Base-by-base conservation (phyloP, 2,329 filamentous ascomycete species). In the Hortaea werneckii region DNA sequence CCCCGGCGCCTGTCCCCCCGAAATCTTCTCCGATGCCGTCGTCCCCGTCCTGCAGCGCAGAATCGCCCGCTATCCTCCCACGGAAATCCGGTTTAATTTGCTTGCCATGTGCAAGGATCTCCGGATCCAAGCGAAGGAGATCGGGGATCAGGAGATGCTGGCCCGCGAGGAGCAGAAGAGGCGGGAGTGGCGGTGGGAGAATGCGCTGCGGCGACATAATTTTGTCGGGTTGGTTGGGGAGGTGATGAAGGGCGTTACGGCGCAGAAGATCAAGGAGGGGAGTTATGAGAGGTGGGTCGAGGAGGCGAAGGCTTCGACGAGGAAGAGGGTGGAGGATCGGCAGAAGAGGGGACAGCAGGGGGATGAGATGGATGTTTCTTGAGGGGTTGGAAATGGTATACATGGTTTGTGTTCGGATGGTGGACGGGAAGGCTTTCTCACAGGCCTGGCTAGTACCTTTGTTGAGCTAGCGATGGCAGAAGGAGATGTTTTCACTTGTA, bases 181-280 rank as follows among this genome's bases (percentile, higher is more conserved):
- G 43, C 75, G 75, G 47, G 85, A 82, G 53, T 98, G 92, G 92
- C 77, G 81, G 62, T 95, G 92, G 75, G 92, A 98, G 75, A 98
- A 98, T 67, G 85, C 88, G 8, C 72, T 98, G 59, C 72, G 92
- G 50, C 74, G 85, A 57, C 90, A 95, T 67, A 98, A 98, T 67
- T 98, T 98, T 70, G 86, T 98, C 0, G 90, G 88, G 0, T 95
- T 98, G 59, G 85, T 90, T 3, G 88, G 87, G 9, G 88, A 95
- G 71, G 74, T 95, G 50, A 70, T 95, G 57, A 94, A 92, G 72
- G 85, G 81, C 1, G 90, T 95, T 4, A 84, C 87, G n/a, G 74
- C 69, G 53, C 65, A 70, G 50, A 95, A 94, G 73, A 63, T 94
- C 37, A 71, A 74, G 49, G 75, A 71, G 7, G 76, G 71, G 9